Evolutionary conservation across 805 yeast genomes (phyloP).

Genomic region (Isabelozyma heimii): DNA sequence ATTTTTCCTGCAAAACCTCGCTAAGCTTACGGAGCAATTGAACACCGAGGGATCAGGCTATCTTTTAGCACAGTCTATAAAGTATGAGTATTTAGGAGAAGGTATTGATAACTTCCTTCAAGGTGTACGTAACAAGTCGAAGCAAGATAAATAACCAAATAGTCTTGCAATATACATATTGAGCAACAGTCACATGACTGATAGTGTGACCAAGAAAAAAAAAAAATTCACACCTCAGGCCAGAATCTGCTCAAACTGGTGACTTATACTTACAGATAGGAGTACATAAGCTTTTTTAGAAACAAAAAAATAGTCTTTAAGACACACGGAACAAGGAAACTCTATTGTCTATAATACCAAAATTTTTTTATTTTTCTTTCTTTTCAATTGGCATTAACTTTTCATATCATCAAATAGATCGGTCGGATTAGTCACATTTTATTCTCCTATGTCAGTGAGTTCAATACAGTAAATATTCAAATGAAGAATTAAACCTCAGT

Average conservation of each 20-base stretch:
- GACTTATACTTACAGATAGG: too few relatives aligned
- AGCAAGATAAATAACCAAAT: constrained; percentile 8
- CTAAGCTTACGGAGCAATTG: constrained; percentile 42
- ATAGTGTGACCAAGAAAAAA: not conserved
- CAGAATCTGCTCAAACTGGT: too few relatives aligned
- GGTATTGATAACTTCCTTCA: constrained; percentile 50
- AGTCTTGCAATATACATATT: too few relatives aligned
- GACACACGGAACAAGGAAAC: too few relatives aligned
- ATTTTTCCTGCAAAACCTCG: constrained; percentile 44
- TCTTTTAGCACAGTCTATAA: constrained; percentile 47
- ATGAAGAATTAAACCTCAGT: not conserved
- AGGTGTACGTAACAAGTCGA: constrained; percentile 34
- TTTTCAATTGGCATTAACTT: too few relatives aligned
- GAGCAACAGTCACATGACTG: too few relatives aligned
- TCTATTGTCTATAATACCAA: too few relatives aligned
- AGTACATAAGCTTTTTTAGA: too few relatives aligned
- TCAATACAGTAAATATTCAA: not conserved
- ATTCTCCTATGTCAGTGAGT: not conserved
- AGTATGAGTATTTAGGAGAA: constrained; percentile 52
- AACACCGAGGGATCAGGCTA: constrained; percentile 44
- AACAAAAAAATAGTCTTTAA: too few relatives aligned
- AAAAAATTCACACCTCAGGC: not conserved
- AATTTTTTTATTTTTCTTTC: too few relatives aligned
- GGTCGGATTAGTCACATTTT: too few relatives aligned
- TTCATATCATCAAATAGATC: too few relatives aligned